Base-by-base conservation (phyloP, 345 rosid genomes). In the Noccaea bulbosa region DNA sequence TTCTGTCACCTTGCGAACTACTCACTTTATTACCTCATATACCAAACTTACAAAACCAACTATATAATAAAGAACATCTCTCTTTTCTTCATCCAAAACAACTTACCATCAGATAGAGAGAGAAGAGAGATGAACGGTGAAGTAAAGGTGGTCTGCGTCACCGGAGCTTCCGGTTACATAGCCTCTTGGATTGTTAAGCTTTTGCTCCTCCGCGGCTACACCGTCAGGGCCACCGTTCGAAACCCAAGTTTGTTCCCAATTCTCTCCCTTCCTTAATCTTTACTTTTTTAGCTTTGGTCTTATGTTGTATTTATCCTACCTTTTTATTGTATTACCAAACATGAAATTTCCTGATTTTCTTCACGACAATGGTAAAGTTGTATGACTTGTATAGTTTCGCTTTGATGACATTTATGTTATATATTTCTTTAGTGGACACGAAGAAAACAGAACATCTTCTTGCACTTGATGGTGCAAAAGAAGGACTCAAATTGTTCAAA, bases 101-200 rank as follows among this genome's bases (percentile, higher is more conserved):
- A 27, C 4, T 27, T 27, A 27, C 30, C 3, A 27, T 27, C 30
- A 3, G 30, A 27, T 4, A 27, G 30, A 27, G 30, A 22, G 24
- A 27, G 3, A 27, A 27, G 30, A 43, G 11, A 11, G n/a, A 79
- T 57, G 81, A 62, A 53, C 48, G 76, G 67, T 11, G 52, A 8
- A 68, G 75, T 69, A 17, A 70, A 76, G 43, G 63, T 75, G 7
- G 86, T 81, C 9, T 77, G 84, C 32, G 82, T 85, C 48, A 84
- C 78, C 9, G 88, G 80, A 70, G 88, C 78, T 34, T 80, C 82
- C 12, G 85, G 87, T 8, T 84, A 53, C 67, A 35, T 80, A 10
- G 88, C 86, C 0, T 81, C 84, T 45, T 81, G 88, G 82, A 45
- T 84, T 34, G 82, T 82, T 14, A 84, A 84, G 76, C 74, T 57